phyloP scores from a whole-genome alignment of 768 basidiomycete genomes.

The Pulveroboletus sp. region DNA sequence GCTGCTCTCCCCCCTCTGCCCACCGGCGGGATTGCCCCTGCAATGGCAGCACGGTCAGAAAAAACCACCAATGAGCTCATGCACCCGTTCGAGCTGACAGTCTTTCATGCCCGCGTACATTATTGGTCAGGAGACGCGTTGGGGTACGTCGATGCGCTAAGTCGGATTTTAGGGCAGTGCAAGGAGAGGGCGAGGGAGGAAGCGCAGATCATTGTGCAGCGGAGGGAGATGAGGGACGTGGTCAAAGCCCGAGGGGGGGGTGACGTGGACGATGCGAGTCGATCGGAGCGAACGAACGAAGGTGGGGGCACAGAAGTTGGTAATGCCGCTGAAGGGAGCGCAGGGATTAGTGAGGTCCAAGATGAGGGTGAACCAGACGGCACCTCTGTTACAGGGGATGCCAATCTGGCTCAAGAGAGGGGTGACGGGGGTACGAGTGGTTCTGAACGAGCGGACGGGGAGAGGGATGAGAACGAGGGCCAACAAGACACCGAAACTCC shows the following conservation, averaged over 20 bases:
- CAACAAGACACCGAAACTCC: neutral
- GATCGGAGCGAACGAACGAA: neutral
- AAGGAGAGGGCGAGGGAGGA: slow-evolving; percentile 43
- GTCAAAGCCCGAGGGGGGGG: neutral
- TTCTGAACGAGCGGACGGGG: neutral
- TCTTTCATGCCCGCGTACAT: slow-evolving; percentile 67
- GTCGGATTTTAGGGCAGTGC: slow-evolving; percentile 58
- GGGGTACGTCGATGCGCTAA: slow-evolving; percentile 73
- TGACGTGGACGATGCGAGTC: neutral
- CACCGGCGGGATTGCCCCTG: neutral
- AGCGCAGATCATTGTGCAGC: slow-evolving; percentile 14
- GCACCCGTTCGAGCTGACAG: slow-evolving; percentile 49
- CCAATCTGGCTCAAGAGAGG: slow-evolving; percentile 18
- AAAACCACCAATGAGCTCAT: slow-evolving; percentile 6
- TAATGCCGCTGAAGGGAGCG: neutral
- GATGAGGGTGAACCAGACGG: slow-evolving; percentile 10
- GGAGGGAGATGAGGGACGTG: neutral
- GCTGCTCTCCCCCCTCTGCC: slow-evolving; percentile 3
- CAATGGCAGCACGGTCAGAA: slow-evolving; percentile 21
- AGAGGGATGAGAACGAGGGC: neutral
- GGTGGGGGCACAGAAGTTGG: neutral
- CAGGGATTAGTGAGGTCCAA: neutral
- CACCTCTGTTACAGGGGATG: slow-evolving; percentile 22
- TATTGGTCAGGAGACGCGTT: slow-evolving; percentile 82
- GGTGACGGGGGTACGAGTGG: neutral